Conservation (phyloP, 257 asterid genomes). For the Solanum raphanifolium region DNA sequence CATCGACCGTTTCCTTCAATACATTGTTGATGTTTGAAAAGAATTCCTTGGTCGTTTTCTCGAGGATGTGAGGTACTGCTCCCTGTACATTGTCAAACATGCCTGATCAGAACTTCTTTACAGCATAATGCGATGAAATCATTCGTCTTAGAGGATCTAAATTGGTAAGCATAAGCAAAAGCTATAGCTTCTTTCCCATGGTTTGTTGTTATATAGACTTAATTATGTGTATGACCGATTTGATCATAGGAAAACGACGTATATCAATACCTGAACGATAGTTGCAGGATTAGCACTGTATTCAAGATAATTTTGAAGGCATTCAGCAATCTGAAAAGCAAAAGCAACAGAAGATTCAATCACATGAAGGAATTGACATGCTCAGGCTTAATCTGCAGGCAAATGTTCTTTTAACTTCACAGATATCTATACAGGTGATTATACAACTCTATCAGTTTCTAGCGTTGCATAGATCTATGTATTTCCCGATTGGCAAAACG, state of each 20-base stretch:
- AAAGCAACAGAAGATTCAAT: neutral
- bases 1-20: slow-evolving; percentile 45
- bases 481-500: neutral
- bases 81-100: slow-evolving; percentile 23
- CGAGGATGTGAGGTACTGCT: slow-evolving; percentile 51
- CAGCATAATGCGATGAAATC: neutral
- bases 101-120: neutral
- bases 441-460: neutral
- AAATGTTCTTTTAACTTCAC: neutral
- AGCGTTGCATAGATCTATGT: neutral
- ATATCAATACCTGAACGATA: slow-evolving; percentile 31
- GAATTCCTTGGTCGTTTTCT: slow-evolving; percentile 36
- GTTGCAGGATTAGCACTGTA: slow-evolving; percentile 50
- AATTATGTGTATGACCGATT: too few relatives aligned
- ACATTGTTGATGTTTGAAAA: slow-evolving; percentile 21
- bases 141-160: neutral
- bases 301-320: slow-evolving; percentile 36
- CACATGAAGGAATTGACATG: neutral
- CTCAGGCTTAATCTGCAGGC: neutral
- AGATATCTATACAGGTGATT: neutral
- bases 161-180: neutral
- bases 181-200: neutral
- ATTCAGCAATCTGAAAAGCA: slow-evolving; percentile 34
- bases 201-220: neutral
- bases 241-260: neutral